Evolutionary conservation across 306 rosid genomes (phyloP).

Genomic region (Echinosophora koreensis): DNA sequence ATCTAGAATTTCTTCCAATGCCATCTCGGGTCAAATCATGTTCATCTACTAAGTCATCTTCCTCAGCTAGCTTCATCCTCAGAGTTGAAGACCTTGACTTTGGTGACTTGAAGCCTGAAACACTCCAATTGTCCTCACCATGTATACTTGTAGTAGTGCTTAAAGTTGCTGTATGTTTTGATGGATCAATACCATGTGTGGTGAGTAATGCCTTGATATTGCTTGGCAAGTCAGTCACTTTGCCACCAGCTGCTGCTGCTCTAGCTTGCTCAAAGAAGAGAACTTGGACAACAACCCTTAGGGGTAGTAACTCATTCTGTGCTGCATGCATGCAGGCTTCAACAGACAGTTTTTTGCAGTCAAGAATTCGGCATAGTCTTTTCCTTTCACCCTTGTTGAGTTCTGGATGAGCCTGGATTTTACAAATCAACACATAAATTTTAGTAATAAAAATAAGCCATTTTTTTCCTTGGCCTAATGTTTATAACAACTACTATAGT

Average conservation of each 20-base stretch:
- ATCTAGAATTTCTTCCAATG: constrained; percentile 66
- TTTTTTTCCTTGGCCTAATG: constrained; percentile 38
- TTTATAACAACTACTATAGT: constrained; percentile 34
- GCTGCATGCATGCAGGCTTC: constrained; percentile 99
- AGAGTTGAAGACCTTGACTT: constrained; percentile 82
- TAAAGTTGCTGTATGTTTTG: constrained; percentile 71
- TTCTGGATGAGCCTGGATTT: constrained; percentile 88
- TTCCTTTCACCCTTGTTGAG: constrained; percentile 94
- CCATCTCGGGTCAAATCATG: constrained; percentile 59
- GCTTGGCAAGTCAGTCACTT: constrained; percentile 79
- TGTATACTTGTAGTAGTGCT: constrained; percentile 69
- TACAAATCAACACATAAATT: constrained; percentile 35
- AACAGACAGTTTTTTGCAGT: constrained; percentile 96
- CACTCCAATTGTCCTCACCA: constrained; percentile 92
- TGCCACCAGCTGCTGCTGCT: constrained; percentile 77
- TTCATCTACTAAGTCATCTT: constrained; percentile 74
- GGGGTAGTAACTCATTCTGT: constrained; percentile 94
- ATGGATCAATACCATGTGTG: constrained; percentile 79
- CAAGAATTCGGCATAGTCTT: constrained; percentile 82
- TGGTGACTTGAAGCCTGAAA: constrained; percentile 86
- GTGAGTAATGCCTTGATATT: constrained; percentile 86
- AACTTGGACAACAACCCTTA: constrained; percentile 96
- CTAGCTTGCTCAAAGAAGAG: constrained; percentile 97
- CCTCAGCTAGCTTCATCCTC: constrained; percentile 93
- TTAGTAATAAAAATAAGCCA: constrained; percentile 31